Percentiles rank a stretch among this genome's conserved stretches.
phyloP scores from a whole-genome alignment of 371 early-diverging fungal species.

The Batrachochytrium dendrobatidis region DNA sequence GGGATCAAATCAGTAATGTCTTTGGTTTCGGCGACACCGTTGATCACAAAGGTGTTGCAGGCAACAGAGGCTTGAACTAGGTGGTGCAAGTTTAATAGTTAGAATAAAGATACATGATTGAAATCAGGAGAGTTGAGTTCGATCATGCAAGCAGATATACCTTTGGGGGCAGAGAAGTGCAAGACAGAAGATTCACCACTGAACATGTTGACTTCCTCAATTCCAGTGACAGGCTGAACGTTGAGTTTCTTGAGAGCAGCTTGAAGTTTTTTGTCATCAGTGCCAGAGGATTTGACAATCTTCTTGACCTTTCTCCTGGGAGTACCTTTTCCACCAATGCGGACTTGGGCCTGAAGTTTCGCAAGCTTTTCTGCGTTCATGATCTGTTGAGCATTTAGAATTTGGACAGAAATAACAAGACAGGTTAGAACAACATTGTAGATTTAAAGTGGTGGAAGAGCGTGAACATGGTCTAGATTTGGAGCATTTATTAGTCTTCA shows the following conservation, averaged over 20 bases:
- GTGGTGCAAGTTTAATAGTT: constrained; percentile 7
- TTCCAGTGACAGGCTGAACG: constrained; percentile 73
- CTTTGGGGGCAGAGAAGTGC: constrained; percentile 86
- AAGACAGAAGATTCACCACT: constrained; percentile 87
- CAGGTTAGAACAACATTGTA: no score
- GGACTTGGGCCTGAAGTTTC: constrained; percentile 79
- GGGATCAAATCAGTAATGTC: constrained; percentile 87
- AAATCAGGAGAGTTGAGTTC: not conserved
- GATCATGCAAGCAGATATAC: constrained; percentile 39
- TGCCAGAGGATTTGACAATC: constrained; percentile 55
- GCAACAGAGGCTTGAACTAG: constrained; percentile 77
- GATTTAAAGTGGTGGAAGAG: no score
- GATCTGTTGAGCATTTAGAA: constrained; percentile 3
- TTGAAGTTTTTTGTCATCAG: constrained; percentile 88
- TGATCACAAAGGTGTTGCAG: constrained; percentile 88
- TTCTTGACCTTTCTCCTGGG: constrained; percentile 94
- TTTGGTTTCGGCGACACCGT: constrained; percentile 82
- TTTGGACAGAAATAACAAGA: no score
- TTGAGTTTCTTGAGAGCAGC: constrained; percentile 78
- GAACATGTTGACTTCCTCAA: constrained; percentile 99
- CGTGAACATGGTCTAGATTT: no score
- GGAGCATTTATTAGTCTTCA: no score
- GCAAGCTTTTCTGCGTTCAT: constrained; percentile 96
- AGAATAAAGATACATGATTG: not conserved
- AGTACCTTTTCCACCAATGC: constrained; percentile 94